Conservation (phyloP, 345 rosid genomes). For the Psidium guajava region DNA sequence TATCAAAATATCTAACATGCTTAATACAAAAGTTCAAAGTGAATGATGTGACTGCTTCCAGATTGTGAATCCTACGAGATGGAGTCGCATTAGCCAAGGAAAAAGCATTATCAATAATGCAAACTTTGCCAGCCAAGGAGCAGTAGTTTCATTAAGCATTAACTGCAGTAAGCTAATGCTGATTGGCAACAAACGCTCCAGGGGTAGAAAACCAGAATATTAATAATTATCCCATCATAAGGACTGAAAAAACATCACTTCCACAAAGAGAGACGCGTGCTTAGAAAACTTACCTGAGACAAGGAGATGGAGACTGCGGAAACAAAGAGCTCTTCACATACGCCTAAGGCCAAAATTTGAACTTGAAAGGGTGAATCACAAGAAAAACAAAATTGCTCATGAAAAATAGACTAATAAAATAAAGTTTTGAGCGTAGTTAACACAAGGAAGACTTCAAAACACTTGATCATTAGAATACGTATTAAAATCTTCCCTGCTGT, state of each 20-base stretch:
- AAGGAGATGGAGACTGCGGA: constrained; percentile 79
- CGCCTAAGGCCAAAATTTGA: constrained; percentile 28
- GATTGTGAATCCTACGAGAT: not conserved
- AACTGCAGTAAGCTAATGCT: not conserved
- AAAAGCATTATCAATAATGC: not conserved
- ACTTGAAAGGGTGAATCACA: not conserved
- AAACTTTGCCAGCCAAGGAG: not conserved
- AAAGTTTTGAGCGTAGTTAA: not conserved
- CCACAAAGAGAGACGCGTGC: not conserved
- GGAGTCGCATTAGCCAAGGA: not conserved
- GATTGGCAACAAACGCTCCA: not conserved
- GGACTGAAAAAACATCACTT: not conserved
- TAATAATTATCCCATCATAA: not conserved
- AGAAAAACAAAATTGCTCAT: not conserved
- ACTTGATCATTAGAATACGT: not conserved
- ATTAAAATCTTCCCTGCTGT: not conserved
- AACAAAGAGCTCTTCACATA: constrained; percentile 63
- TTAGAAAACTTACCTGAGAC: constrained; percentile 49
- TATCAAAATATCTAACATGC: not conserved
- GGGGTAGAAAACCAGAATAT: not conserved
- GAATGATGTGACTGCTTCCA: not conserved
- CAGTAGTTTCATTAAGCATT: not conserved
- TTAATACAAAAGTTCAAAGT: not conserved
- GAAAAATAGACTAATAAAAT: not conserved
- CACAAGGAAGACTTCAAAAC: not conserved